A percentile compares a stretch with the other conserved stretches of the same genome.
Evolutionary conservation across 139 green algal species (phyloP).

Genomic region (Closterium sp.): DNA sequence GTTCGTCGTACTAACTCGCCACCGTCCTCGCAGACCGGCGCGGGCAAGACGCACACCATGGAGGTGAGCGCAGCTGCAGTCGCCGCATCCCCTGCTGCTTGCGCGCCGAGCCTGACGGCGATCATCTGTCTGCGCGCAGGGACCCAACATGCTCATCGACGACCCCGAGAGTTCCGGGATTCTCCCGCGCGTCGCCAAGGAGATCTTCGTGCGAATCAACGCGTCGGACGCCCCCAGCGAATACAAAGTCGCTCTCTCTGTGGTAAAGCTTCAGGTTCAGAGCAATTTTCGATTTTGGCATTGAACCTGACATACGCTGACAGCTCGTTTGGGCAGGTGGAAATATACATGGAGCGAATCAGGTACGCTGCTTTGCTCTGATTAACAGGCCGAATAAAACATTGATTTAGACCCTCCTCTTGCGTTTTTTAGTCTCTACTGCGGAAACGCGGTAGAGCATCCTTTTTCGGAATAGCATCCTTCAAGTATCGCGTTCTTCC

Average conservation of each 20-base stretch:
- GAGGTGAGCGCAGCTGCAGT: neutral
- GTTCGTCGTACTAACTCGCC: neutral
- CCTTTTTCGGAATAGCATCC: neutral
- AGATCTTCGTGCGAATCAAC: neutral
- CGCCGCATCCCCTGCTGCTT: neutral
- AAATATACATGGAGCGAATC: conserved; percentile 47
- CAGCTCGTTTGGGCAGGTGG: neutral
- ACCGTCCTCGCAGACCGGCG: neutral
- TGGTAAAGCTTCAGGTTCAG: neutral
- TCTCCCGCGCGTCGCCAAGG: neutral
- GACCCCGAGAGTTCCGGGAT: neutral
- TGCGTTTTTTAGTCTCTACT: neutral
- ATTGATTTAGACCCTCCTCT: neutral
- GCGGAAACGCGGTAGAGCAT: no score
- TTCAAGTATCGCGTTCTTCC: neutral
- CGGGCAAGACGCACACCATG: conserved; percentile 2
- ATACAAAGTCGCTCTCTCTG: neutral
- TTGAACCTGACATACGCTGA: neutral
- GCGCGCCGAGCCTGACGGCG: neutral
- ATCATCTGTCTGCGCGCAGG: neutral
- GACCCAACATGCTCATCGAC: neutral
- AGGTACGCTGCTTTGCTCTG: neutral
- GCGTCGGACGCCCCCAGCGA: neutral
- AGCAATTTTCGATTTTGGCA: neutral
- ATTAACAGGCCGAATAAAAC: neutral